These are phyloP conservation scores for Deuterostichococcus epilithicus DNA, from an alignment of 139 green algal genomes.

Conservation along the genomic window DNA sequence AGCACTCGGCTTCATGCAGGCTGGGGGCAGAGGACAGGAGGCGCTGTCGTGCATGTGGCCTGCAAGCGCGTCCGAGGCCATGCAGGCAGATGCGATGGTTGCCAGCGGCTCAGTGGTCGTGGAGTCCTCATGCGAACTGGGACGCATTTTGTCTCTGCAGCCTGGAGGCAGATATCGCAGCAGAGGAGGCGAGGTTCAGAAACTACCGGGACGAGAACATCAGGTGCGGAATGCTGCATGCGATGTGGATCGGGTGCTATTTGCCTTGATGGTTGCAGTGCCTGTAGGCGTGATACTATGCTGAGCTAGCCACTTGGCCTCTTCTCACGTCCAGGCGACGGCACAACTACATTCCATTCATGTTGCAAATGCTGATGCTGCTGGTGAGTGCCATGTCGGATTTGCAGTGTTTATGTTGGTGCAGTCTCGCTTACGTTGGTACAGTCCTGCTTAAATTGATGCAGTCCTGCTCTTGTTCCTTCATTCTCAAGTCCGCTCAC, in stretches of 20 bases:
- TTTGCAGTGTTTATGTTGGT: no score
- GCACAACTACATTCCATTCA: slow-evolving; percentile 93
- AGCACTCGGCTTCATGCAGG: background rate
- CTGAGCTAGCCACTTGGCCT: background rate
- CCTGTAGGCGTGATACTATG: no score
- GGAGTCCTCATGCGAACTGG: background rate
- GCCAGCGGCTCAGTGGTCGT: background rate
- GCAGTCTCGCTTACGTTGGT: no score
- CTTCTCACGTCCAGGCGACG: slow-evolving; percentile 31
- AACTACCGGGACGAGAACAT: slow-evolving; percentile 91
- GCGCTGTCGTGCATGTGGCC: background rate
- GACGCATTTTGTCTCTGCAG: slow-evolving; percentile 28
- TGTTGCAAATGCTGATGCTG: slow-evolving; percentile 87
- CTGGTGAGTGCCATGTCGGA: slow-evolving; percentile 25
- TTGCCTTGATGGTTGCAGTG: no score
- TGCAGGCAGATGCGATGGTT: background rate
- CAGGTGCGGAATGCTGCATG: slow-evolving; percentile 76
- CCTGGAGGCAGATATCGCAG: slow-evolving; percentile 42
- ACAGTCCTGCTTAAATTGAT: no score
- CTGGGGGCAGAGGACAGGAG: background rate
- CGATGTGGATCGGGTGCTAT: no score
- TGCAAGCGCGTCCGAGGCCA: no score
- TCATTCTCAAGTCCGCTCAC: no score
- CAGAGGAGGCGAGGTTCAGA: slow-evolving; percentile 69
- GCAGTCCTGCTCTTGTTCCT: no score